Evolutionary conservation across 768 basidiomycete species (phyloP).

Genomic region (Rhodocollybia butyracea): DNA sequence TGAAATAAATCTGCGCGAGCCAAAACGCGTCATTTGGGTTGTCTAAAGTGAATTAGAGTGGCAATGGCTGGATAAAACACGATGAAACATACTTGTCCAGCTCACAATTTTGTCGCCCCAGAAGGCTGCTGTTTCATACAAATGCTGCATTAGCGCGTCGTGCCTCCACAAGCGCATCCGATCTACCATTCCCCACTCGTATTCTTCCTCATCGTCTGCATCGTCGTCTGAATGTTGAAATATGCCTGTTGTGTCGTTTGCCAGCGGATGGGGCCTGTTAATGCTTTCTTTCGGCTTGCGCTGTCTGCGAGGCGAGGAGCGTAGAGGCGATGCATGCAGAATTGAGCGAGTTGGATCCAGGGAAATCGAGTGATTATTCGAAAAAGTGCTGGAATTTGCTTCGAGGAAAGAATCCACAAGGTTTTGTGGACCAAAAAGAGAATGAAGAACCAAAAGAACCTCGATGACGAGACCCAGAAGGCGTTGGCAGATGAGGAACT

Average conservation of each 20-base stretch:
- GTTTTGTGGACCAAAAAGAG: slow-evolving; percentile 77
- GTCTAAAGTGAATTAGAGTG: slow-evolving; percentile 42
- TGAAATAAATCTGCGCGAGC: slow-evolving; percentile 97
- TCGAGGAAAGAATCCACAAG: slow-evolving; percentile 70
- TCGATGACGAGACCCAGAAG: slow-evolving; percentile 40
- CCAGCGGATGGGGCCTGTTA: slow-evolving; percentile 62
- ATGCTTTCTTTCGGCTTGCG: slow-evolving; percentile 52
- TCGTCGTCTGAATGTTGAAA: slow-evolving; percentile 70
- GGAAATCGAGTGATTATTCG: slow-evolving; percentile 50
- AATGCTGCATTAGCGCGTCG: slow-evolving; percentile 97
- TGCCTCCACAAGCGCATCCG: slow-evolving; percentile 96
- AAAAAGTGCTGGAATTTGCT: slow-evolving; percentile 58
- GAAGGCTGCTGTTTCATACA: slow-evolving; percentile 95
- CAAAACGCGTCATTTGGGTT: slow-evolving; percentile 99
- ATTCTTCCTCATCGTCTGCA: slow-evolving; percentile 53
- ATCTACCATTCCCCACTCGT: slow-evolving; percentile 87
- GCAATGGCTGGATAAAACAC: slow-evolving; percentile 6
- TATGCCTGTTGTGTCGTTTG: slow-evolving; percentile 73
- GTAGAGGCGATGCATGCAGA: slow-evolving; percentile 66
- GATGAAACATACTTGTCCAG: slow-evolving; percentile 90
- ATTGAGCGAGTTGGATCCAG: slow-evolving; percentile 82
- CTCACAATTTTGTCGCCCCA: slow-evolving; percentile 97
- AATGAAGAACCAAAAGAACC: slow-evolving; percentile 79
- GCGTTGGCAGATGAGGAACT: neutral
- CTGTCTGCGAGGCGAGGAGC: slow-evolving; percentile 61